A percentile compares a stretch with the other conserved stretches of the same genome.
Evolutionary conservation across 2,329 filamentous ascomycete species (phyloP).

Genomic region (Didymella sp.): DNA sequence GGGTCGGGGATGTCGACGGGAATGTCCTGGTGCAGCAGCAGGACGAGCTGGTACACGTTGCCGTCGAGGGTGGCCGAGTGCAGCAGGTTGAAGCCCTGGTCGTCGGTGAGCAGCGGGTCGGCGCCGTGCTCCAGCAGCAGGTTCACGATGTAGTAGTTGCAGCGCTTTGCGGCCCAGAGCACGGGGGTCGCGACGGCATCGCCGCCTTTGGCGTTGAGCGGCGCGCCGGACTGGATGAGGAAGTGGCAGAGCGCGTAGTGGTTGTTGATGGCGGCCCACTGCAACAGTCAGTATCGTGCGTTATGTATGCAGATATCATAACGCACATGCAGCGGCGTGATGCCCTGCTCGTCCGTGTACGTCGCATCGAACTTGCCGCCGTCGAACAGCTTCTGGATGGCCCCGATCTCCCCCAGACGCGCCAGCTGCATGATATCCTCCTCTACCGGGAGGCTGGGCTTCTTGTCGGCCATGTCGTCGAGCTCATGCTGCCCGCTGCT

Average conservation of each 20-base stretch:
- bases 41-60: conserved; percentile 85
- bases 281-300: conserved; percentile 22
- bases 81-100: conserved; percentile 96
- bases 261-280: conserved; percentile 99
- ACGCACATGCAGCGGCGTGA: conserved; percentile 89
- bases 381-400: conserved; percentile 90
- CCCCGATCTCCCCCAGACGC: conserved; percentile 81
- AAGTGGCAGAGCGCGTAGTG: conserved; percentile 98
- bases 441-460: conserved; percentile 59
- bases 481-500: conserved; percentile 46
- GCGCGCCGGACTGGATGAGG: conserved; percentile 82
- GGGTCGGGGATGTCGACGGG: conserved; percentile 89
- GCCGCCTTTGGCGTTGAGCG: conserved; percentile 94
- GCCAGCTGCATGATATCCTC: conserved; percentile 97
- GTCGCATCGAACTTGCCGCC: conserved; percentile 80
- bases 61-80: conserved; percentile 98
- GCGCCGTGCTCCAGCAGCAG: conserved; percentile 89
- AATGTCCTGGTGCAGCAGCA: conserved; percentile 93
- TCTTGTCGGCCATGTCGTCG: conserved; percentile 46
- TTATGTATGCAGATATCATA: background rate
- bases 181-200: conserved; percentile 93
- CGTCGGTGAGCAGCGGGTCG: conserved; percentile 89
- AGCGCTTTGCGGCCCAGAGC: conserved; percentile 96
- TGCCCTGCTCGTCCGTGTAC: conserved; percentile 88
- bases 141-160: conserved; percentile 95